Conservation (phyloP, 768 basidiomycete genomes). For the Xerocomellus amylosporus region DNA sequence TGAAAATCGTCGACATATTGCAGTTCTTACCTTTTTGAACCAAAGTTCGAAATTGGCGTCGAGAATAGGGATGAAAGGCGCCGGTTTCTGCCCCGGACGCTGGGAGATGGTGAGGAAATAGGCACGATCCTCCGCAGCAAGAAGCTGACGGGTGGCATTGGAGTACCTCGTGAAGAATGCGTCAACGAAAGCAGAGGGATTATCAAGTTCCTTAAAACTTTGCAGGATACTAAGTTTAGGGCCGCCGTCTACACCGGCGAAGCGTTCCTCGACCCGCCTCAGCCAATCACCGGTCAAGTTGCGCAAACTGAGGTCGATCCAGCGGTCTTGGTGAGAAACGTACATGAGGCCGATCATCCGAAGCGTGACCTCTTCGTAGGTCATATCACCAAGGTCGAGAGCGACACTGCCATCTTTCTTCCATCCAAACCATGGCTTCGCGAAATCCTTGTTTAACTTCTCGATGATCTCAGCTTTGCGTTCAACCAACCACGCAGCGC, state of each 20-base stretch:
- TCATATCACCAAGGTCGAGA: slow-evolving; percentile 92
- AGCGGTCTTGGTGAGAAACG: slow-evolving; percentile 84
- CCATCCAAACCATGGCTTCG: slow-evolving; percentile 96
- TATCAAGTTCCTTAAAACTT: slow-evolving; percentile 81
- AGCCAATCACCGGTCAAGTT: slow-evolving; percentile 98
- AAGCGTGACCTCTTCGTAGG: slow-evolving; percentile 92
- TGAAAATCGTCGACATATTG: background rate
- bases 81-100: slow-evolving; percentile 96
- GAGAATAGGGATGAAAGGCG: slow-evolving; percentile 95
- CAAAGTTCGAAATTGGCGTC: slow-evolving; percentile 94
- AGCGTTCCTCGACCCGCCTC: slow-evolving; percentile 92
- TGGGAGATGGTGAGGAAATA: slow-evolving; percentile 97
- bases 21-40: slow-evolving; percentile 89
- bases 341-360: slow-evolving; percentile 95
- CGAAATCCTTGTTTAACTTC: slow-evolving; percentile 92
- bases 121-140: slow-evolving; percentile 90
- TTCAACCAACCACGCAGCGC: slow-evolving; percentile 80
- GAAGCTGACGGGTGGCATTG: slow-evolving; percentile 76
- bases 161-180: slow-evolving; percentile 86
- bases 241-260: slow-evolving; percentile 83
- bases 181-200: slow-evolving; percentile 73
- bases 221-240: slow-evolving; percentile 80
- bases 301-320: slow-evolving; percentile 89
- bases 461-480: slow-evolving; percentile 85
- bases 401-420: slow-evolving; percentile 89